These are phyloP conservation scores for Gillenia trifoliata DNA, from an alignment of 306 rosid genomes.

Conservation along the genomic window DNA sequence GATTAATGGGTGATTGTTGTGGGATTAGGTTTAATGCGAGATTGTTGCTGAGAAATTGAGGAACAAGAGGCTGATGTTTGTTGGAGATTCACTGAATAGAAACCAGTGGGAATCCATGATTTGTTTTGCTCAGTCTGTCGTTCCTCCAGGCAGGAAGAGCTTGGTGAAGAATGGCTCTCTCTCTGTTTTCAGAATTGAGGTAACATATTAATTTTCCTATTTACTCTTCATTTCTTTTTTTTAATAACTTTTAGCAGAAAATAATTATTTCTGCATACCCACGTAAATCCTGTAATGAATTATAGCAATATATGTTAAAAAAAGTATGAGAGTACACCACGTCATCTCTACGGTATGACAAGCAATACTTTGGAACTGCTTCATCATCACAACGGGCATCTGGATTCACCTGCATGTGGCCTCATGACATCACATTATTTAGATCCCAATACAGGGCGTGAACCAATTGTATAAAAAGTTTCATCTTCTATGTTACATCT, in stretches of 20 bases:
- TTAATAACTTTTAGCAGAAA: neutral
- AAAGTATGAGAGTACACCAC: too few species aligned
- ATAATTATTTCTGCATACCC: neutral
- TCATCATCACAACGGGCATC: too few species aligned
- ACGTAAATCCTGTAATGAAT: too few species aligned
- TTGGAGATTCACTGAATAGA: constrained; percentile 90
- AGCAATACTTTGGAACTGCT: too few species aligned
- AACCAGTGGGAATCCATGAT: constrained; percentile 98
- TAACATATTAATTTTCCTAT: too few species aligned
- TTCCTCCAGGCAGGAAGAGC: constrained; percentile 63
- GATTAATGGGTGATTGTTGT: neutral
- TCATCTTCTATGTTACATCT: too few species aligned
- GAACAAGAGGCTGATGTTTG: constrained; percentile 96
- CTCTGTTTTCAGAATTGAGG: constrained; percentile 68
- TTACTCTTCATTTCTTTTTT: neutral
- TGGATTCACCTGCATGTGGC: too few species aligned
- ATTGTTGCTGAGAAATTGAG: constrained; percentile 74
- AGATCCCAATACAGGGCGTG: too few species aligned
- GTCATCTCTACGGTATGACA: too few species aligned
- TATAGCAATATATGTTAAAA: too few species aligned
- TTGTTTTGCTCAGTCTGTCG: constrained; percentile 68
- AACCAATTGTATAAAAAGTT: too few species aligned
- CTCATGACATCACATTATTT: too few species aligned
- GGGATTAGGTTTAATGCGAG: constrained; percentile 77
- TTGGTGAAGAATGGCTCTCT: constrained; percentile 70